A percentile compares a stretch with the other conserved stretches of the same genome.
These are phyloP conservation scores for Trametes cinnabarina DNA, from an alignment of 768 basidiomycete genomes.

Conservation along the genomic window DNA sequence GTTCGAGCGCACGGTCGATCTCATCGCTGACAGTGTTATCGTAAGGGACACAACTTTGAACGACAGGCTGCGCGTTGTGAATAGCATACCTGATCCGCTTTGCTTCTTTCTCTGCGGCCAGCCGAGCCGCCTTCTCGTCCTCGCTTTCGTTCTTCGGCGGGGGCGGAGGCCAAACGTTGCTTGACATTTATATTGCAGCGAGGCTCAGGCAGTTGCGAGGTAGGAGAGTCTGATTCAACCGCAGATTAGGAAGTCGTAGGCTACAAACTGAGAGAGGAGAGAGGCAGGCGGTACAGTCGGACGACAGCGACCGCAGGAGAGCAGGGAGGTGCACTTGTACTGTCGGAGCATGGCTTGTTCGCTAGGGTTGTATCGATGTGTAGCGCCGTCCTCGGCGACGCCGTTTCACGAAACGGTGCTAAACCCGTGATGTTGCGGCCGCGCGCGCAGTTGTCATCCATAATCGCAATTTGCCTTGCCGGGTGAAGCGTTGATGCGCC, in stretches of 20 bases:
- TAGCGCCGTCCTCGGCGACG: slow-evolving; percentile 12
- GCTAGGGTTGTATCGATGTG: slow-evolving; percentile 7
- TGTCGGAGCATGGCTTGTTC: background rate
- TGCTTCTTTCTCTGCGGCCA: slow-evolving; percentile 47
- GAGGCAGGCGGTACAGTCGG: background rate
- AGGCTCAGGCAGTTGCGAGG: background rate
- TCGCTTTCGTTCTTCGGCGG: slow-evolving; percentile 39
- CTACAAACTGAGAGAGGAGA: background rate
- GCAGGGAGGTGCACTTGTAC: background rate
- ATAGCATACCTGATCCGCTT: slow-evolving; percentile 17
- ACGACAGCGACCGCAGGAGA: background rate
- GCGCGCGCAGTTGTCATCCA: slow-evolving; percentile 10
- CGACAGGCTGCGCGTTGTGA: background rate
- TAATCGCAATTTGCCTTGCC: slow-evolving; percentile 9
- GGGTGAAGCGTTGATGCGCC: slow-evolving; percentile 14
- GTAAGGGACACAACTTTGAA: background rate
- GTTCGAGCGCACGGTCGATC: slow-evolving; percentile 52
- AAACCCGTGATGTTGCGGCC: slow-evolving; percentile 5
- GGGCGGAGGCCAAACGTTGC: slow-evolving; percentile 27
- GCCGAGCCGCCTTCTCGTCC: slow-evolving; percentile 35
- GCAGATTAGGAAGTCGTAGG: background rate
- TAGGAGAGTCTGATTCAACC: background rate
- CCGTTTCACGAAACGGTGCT: slow-evolving; percentile 10
- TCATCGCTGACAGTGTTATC: slow-evolving; percentile 43
- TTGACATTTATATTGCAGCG: slow-evolving; percentile 10